Base-by-base conservation (phyloP, 2,329 filamentous ascomycete species). In the Mycosphaerelloides madeirae region DNA sequence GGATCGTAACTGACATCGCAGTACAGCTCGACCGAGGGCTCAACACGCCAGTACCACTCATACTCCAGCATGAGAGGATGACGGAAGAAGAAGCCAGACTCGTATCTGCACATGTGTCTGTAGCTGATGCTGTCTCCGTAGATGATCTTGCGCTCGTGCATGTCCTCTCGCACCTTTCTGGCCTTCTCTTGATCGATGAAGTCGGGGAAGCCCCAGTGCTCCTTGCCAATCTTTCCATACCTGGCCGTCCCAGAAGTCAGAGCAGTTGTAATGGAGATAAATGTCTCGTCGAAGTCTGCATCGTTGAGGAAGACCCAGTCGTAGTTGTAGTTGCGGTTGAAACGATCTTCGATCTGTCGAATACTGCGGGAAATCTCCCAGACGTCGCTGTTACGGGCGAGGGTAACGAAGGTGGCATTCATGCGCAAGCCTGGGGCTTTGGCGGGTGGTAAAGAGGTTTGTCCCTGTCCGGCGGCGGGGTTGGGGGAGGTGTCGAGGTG, bases 271-370 rank as follows among this genome's bases (percentile, higher is more conserved):
- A 97, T 77, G 68, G 88, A 91, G 69, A 90, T 97, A 77, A 98
- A 98, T 8, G 81, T 83, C 3, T 87, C 85, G 64, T 95, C 86
- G 62, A 98, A 98, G 1, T 89, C 87, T 66, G 90, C 81, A 65
- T 98, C 93, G 70, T 98, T 98, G 50, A 98, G 75, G 73, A 98
- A 98, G 41, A 98, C 91, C 94, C 94, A 98, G 66, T 97, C 91
- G 71, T 98, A 98, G 74, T 95, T 84, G 74, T 86, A 97, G 61
- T 91, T 86, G 61, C 83, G 81, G 74, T 98, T 98, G 81, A 98
- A 98, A 63, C 93, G 87, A 68, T 98, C 93, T 71, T 98, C 93
- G 44, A 98, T 83, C 64, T 95, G 87, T 44, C 93, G 87, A 63
- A 98, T 98, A 11, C 90, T 96, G 62, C 88, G 82, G 50, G 89